phyloP scores from a whole-genome alignment of 805 yeast genomes.

The Candida odintsovae region DNA sequence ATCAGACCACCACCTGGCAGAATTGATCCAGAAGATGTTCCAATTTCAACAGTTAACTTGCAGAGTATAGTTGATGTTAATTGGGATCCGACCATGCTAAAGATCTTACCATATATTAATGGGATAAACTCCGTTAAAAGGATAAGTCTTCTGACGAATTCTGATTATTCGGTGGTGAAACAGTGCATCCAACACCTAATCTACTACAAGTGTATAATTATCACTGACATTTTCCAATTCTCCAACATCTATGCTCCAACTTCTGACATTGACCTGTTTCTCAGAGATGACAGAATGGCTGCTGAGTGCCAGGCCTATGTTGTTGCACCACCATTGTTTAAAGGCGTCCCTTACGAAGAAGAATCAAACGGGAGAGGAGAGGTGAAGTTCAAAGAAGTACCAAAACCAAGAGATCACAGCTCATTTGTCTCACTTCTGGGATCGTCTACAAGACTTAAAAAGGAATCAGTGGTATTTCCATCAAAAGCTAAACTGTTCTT shows the following conservation, averaged over 20 bases:
- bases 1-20: constrained; percentile 74
- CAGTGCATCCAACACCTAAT: constrained; percentile 88
- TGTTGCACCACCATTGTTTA: constrained; percentile 35
- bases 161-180: constrained; percentile 71
- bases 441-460: constrained; percentile 3
- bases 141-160: constrained; percentile 74
- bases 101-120: constrained; percentile 77
- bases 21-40: constrained; percentile 79
- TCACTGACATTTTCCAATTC: constrained; percentile 86
- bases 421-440: constrained; percentile 14
- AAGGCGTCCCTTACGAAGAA: constrained; percentile 28
- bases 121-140: constrained; percentile 80
- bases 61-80: constrained; percentile 72
- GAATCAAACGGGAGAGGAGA: constrained; percentile 2
- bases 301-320: constrained; percentile 85
- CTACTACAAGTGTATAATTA: constrained; percentile 80
- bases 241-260: constrained; percentile 87
- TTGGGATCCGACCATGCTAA: constrained; percentile 97
- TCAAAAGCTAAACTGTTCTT: constrained; percentile 62
- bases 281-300: constrained; percentile 60
- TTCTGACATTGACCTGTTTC: constrained; percentile 62
- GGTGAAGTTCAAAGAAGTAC: background rate
- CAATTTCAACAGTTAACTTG: constrained; percentile 79
- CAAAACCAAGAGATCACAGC: constrained; percentile 1
- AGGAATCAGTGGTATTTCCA: constrained; percentile 36